A percentile compares a stretch with the other conserved stretches of the same genome.
Evolutionary conservation across 2,329 filamentous ascomycete genomes (phyloP).

Genomic region (Huntiella savannae): DNA sequence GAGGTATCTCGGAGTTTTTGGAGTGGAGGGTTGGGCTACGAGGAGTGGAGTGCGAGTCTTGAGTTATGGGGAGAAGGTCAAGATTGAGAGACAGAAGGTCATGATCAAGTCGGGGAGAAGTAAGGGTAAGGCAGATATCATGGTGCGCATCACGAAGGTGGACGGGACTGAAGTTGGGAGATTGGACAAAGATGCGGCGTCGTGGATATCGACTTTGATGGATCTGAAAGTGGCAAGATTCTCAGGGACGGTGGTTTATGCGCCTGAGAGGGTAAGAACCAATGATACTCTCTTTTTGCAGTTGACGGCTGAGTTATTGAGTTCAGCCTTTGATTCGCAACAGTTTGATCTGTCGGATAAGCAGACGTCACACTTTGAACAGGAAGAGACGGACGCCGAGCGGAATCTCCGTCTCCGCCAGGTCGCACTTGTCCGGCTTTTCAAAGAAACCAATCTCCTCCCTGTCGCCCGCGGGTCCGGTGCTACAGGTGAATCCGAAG

Average conservation of each 20-base stretch:
- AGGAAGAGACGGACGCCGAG: slow-evolving; percentile 71
- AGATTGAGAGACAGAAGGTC: slow-evolving; percentile 64
- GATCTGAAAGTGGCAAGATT: slow-evolving; percentile 81
- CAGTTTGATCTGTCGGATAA: slow-evolving; percentile 4
- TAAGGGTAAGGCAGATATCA: slow-evolving; percentile 54
- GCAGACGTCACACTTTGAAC: slow-evolving; percentile 47
- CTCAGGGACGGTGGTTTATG: slow-evolving; percentile 74
- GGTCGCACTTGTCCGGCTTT: slow-evolving; percentile 69
- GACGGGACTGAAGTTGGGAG: slow-evolving; percentile 70
- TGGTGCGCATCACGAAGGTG: slow-evolving; percentile 76
- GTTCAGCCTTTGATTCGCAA: slow-evolving; percentile 34
- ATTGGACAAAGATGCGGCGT: slow-evolving; percentile 67
- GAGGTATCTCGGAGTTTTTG: slow-evolving; percentile 80
- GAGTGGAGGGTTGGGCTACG: slow-evolving; percentile 81
- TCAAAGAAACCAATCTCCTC: slow-evolving; percentile 71
- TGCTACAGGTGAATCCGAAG: slow-evolving; percentile 14
- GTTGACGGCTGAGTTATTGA: slow-evolving; percentile 56
- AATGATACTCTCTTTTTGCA: slow-evolving; percentile 94
- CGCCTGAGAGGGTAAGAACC: slow-evolving; percentile 64
- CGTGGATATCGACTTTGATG: slow-evolving; percentile 81
- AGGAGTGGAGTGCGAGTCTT: slow-evolving; percentile 59
- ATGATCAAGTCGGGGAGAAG: slow-evolving; percentile 23
- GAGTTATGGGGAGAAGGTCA: slow-evolving; percentile 64
- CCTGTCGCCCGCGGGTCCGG: slow-evolving; percentile 60
- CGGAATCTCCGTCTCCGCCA: slow-evolving; percentile 67